Conservation (phyloP, 106 monocot species). For the Dioscorea alata region DNA sequence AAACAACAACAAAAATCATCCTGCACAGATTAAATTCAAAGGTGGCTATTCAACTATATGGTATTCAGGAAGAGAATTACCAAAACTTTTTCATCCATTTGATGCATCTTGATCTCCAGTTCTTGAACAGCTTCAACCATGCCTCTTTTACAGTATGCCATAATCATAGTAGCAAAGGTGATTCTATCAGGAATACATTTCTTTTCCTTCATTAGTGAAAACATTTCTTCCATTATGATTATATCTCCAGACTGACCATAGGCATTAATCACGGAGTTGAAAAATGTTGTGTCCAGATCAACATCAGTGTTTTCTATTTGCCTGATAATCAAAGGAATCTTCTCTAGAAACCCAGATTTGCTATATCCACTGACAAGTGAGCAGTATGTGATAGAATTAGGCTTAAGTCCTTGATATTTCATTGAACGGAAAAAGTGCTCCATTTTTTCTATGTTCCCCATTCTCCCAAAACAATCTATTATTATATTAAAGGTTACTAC, state of each 20-base stretch:
- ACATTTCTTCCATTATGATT: constrained; percentile 81
- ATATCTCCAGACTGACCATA: constrained; percentile 75
- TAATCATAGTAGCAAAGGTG: constrained; percentile 67
- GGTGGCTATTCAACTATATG: too few relatives aligned
- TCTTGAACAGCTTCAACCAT: constrained; percentile 61
- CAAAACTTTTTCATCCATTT: constrained; percentile 18
- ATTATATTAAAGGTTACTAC: constrained; percentile 69
- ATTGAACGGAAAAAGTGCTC: constrained; percentile 69
- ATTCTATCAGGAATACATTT: constrained; percentile 68
- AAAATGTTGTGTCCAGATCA: constrained; percentile 69
- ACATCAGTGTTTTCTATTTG: constrained; percentile 84
- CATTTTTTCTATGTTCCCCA: constrained; percentile 71
- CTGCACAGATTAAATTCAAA: too few relatives aligned
- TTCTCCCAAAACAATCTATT: constrained; percentile 75
- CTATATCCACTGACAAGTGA: constrained; percentile 67
- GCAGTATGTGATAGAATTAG: constrained; percentile 85
- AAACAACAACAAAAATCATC: too few relatives aligned
- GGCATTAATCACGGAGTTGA: constrained; percentile 82
- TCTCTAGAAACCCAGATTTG: constrained; percentile 54
- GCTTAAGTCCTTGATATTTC: constrained; percentile 83
- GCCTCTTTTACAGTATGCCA: constrained; percentile 45
- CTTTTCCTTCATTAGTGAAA: constrained; percentile 71
- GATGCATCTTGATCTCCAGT: constrained; percentile 27
- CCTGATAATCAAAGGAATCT: constrained; percentile 58
- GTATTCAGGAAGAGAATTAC: constrained; percentile 12